These are phyloP conservation scores for Parastagonospora avenae DNA, from an alignment of 2,329 filamentous ascomycete genomes.

Conservation along the genomic window DNA sequence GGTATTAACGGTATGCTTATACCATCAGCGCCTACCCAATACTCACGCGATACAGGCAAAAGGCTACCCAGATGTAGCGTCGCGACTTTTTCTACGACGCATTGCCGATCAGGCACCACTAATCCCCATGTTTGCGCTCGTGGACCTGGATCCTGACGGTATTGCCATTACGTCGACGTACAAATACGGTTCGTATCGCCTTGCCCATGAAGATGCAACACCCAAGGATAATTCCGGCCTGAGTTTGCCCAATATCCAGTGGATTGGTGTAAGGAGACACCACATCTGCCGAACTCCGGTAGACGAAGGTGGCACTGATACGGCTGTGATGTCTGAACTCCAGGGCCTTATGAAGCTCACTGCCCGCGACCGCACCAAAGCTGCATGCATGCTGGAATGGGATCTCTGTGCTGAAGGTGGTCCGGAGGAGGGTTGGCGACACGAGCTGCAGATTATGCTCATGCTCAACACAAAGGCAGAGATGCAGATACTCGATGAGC, in stretches of 20 bases:
- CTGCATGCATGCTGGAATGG: constrained; percentile 58
- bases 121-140: constrained; percentile 64
- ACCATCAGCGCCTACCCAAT: too few relatives aligned
- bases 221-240: constrained; percentile 39
- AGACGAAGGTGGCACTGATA: constrained; percentile 17
- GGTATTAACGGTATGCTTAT: constrained; percentile 66
- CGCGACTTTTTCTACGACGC: constrained; percentile 65
- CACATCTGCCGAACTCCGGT: constrained; percentile 28
- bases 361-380: constrained; percentile 63
- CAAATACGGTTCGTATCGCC: constrained; percentile 68
- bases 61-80: constrained; percentile 79
- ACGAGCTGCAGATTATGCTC: constrained; percentile 74
- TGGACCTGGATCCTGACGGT: constrained; percentile 80
- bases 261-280: constrained; percentile 65
- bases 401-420: constrained; percentile 41
- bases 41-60: constrained; percentile 64
- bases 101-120: constrained; percentile 42
- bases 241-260: constrained; percentile 59
- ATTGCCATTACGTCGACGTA: constrained; percentile 76
- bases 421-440: constrained; percentile 50
- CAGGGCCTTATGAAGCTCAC: constrained; percentile 59
- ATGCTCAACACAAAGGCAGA: constrained; percentile 77
- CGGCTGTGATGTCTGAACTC: constrained; percentile 16
- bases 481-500: constrained; percentile 69
- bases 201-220: constrained; percentile 63